phyloP scores from a whole-genome alignment of 768 basidiomycete species.

The Russula brevipes region DNA sequence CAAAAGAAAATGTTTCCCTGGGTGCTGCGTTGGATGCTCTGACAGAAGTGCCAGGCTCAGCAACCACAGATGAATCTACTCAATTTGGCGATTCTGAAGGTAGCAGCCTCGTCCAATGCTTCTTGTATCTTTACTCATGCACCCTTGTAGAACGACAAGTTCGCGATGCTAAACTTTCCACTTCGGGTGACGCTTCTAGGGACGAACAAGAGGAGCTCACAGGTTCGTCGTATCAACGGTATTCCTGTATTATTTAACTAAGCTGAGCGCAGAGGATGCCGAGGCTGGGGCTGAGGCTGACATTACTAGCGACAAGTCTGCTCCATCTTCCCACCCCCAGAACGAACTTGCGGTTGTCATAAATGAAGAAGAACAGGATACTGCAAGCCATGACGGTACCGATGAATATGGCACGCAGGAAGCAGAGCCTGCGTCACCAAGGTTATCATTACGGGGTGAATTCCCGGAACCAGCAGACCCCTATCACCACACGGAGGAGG shows the following conservation, averaged over 20 bases:
- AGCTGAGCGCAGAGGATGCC: neutral
- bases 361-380: constrained; percentile 1
- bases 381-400: neutral
- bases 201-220: constrained; percentile 9
- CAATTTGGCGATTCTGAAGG: constrained; percentile 10
- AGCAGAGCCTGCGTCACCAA: constrained; percentile 1
- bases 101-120: neutral
- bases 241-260: neutral
- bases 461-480: neutral
- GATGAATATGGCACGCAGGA: neutral
- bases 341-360: neutral
- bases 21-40: neutral
- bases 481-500: constrained; percentile 2
- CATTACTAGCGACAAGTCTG: constrained; percentile 1
- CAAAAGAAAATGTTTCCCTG: neutral
- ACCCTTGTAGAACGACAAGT: constrained; percentile 3
- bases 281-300: constrained; percentile 14
- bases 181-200: neutral
- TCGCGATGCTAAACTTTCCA: neutral
- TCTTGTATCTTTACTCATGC: neutral
- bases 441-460: neutral
- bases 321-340: neutral
- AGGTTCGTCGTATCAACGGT: constrained; percentile 1
- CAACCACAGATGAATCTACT: neutral
- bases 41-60: neutral